Conservation (phyloP, 805 yeast genomes). For the Starmerella floricola region DNA sequence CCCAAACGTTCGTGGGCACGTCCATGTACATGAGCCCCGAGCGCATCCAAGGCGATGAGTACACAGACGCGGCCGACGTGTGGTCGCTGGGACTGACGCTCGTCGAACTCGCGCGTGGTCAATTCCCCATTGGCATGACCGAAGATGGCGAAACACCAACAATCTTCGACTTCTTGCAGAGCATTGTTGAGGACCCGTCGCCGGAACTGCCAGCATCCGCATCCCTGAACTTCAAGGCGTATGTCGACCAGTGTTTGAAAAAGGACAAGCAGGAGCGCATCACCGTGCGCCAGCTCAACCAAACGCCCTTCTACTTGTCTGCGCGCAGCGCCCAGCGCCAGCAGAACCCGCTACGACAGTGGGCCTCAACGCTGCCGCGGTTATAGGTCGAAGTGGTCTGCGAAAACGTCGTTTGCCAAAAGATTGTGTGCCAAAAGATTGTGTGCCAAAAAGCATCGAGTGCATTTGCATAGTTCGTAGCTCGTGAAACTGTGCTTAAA, state of each 20-base stretch:
- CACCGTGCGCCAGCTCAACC: conserved; percentile 57
- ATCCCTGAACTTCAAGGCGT: conserved; percentile 43
- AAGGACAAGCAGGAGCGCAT: conserved; percentile 58
- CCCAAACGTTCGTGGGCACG: conserved; percentile 96
- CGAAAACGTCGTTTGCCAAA: too few relatives aligned
- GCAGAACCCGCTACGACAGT: conserved; percentile 9
- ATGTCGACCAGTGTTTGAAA: conserved; percentile 61
- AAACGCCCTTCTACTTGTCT: conserved; percentile 25
- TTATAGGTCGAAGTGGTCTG: background rate
- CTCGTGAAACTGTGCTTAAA: too few relatives aligned
- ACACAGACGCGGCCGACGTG: conserved; percentile 90
- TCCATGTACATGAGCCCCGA: conserved; percentile 98
- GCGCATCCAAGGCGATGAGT: conserved; percentile 86
- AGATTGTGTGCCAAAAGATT: too few relatives aligned
- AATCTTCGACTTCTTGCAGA: conserved; percentile 75
- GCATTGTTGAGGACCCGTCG: conserved; percentile 87
- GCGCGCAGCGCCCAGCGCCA: conserved; percentile 4
- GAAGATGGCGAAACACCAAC: conserved; percentile 19
- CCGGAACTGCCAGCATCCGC: conserved; percentile 48
- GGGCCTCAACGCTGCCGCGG: conserved; percentile 12
- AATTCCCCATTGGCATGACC: conserved; percentile 39
- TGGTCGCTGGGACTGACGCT: conserved; percentile 94
- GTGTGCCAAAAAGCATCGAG: background rate
- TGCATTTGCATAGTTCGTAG: background rate
- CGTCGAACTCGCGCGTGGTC: conserved; percentile 77